Percentiles rank a stretch among this genome's conserved stretches.
phyloP scores from a whole-genome alignment of 2,329 filamentous ascomycete genomes.

The Cladophialophora psammophila region DNA sequence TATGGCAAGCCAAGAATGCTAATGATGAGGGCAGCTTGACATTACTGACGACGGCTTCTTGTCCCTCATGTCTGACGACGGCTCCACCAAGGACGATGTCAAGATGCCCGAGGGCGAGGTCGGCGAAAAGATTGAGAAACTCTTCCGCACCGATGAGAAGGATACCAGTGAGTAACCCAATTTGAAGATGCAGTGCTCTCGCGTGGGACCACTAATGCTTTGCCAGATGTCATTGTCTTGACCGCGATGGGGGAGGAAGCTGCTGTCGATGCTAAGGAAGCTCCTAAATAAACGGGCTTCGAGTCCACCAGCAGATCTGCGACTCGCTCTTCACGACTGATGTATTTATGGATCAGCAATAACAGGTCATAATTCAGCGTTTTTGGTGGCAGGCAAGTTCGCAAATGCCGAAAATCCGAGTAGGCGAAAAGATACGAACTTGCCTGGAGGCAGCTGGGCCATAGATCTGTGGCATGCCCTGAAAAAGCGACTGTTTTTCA shows the following conservation, averaged over 20 bases:
- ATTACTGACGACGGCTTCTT: slow-evolving; percentile 94
- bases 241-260: slow-evolving; percentile 96
- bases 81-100: slow-evolving; percentile 92
- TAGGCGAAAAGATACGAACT: slow-evolving; percentile 27
- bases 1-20: slow-evolving; percentile 52
- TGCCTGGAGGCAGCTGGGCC: slow-evolving; percentile 30
- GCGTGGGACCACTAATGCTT: slow-evolving; percentile 20
- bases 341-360: slow-evolving; percentile 32
- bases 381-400: slow-evolving; percentile 26
- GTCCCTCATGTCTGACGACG: slow-evolving; percentile 87
- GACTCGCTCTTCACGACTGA: slow-evolving; percentile 29
- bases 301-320: slow-evolving; percentile 21
- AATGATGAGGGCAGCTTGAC: slow-evolving; percentile 70
- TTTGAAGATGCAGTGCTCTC: neutral
- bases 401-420: slow-evolving; percentile 30
- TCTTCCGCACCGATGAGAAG: slow-evolving; percentile 85
- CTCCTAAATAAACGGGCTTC: slow-evolving; percentile 58
- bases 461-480: slow-evolving; percentile 31
- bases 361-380: slow-evolving; percentile 26
- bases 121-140: slow-evolving; percentile 82
- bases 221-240: slow-evolving; percentile 86
- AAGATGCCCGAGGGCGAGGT: slow-evolving; percentile 89
- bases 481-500: slow-evolving; percentile 31
- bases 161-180: slow-evolving; percentile 78
- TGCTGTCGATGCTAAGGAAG: slow-evolving; percentile 93